phyloP scores from a whole-genome alignment of 352 stramenopile species.

The Globisporangium iwayamae region DNA sequence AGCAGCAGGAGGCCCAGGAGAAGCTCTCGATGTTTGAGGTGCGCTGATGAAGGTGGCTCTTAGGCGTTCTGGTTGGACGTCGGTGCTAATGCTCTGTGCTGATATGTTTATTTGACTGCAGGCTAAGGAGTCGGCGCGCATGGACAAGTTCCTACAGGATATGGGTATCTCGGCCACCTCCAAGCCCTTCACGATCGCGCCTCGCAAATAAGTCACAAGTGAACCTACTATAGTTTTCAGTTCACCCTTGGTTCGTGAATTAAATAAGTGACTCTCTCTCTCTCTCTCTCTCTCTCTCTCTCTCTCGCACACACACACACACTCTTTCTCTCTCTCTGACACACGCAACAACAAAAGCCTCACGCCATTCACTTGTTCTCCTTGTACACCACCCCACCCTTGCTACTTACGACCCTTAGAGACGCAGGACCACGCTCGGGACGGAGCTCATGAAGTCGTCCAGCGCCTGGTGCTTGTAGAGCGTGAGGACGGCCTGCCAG shows the following conservation, averaged over 20 bases:
- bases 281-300: background rate
- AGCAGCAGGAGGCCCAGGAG: slow-evolving; percentile 35
- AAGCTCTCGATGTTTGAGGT: slow-evolving; percentile 41
- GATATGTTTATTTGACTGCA: slow-evolving; percentile 13
- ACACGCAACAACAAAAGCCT: too few species aligned
- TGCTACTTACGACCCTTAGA: background rate
- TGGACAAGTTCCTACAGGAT: slow-evolving; percentile 75
- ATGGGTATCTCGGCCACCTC: slow-evolving; percentile 50
- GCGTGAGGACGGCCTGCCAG: slow-evolving; percentile 11
- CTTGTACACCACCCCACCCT: too few species aligned
- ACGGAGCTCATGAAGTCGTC: background rate
- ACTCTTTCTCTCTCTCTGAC: too few species aligned
- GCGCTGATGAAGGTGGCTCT: background rate
- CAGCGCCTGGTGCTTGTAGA: slow-evolving; percentile 7
- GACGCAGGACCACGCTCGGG: background rate
- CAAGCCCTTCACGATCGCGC: slow-evolving; percentile 54
- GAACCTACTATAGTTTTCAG: too few species aligned
- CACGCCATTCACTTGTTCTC: too few species aligned
- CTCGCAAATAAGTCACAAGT: slow-evolving; percentile 18
- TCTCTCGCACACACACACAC: background rate
- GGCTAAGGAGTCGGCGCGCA: slow-evolving; percentile 64
- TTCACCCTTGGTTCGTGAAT: background rate
- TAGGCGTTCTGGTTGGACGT: background rate
- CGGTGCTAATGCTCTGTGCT: background rate
- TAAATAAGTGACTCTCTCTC: background rate